Percentiles rank a stretch among this genome's conserved stretches.
Evolutionary conservation across 225 moss, liverwort and hornwort genomes (phyloP).

Genomic region (Takakia lepidozioides): DNA sequence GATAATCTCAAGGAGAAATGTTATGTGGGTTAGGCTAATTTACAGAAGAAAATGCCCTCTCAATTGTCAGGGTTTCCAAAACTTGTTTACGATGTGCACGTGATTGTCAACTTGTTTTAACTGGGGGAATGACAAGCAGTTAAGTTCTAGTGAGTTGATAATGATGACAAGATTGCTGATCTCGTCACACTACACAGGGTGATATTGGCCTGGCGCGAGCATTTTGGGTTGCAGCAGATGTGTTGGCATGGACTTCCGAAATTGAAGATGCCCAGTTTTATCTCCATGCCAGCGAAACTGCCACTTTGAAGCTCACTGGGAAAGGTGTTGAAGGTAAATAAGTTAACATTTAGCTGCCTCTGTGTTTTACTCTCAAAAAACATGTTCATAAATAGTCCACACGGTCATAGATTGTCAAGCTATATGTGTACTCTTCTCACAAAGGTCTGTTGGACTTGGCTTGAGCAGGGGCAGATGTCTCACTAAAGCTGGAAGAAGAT

Average conservation of each 20-base stretch:
- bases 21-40: neutral
- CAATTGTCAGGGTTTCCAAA: neutral
- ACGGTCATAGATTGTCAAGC: no score
- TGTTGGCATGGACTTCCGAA: slow-evolving; percentile 46
- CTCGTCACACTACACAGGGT: slow-evolving; percentile 32
- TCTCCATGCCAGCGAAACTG: slow-evolving; percentile 64
- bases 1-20: slow-evolving; percentile 4
- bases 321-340: slow-evolving; percentile 75
- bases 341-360: no score
- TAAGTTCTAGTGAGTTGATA: no score
- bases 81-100: neutral
- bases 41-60: neutral
- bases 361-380: no score
- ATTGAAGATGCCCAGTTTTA: slow-evolving; percentile 30
- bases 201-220: slow-evolving; percentile 66
- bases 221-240: slow-evolving; percentile 67
- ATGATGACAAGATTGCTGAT: neutral
- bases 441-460: slow-evolving; percentile 1
- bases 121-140: neutral
- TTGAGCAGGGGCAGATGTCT: slow-evolving; percentile 46
- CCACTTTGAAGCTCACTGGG: slow-evolving; percentile 41
- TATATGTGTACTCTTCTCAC: no score
- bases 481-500: slow-evolving; percentile 58
- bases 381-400: no score
- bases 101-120: neutral